Evolutionary conservation across 164 flowering plant genomes (phyloP).

Genomic region (Nymphaea colorata): DNA sequence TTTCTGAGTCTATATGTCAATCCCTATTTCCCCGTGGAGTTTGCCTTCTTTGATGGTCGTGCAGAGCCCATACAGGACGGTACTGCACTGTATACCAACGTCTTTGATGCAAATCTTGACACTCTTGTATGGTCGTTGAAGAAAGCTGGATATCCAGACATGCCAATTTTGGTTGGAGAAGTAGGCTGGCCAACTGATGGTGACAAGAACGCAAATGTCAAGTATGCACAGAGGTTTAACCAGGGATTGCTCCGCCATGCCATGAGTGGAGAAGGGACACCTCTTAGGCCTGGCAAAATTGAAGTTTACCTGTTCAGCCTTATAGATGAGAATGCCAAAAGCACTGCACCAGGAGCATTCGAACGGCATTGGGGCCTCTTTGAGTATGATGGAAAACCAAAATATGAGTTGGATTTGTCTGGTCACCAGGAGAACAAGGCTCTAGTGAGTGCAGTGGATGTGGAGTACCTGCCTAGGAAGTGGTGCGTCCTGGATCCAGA

Average conservation of each 20-base stretch:
- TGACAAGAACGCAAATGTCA: conserved; percentile 42
- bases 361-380: conserved; percentile 97
- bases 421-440: conserved; percentile 24
- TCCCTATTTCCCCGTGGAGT: conserved; percentile 65
- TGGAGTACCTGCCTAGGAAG: conserved; percentile 32
- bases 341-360: conserved; percentile 69
- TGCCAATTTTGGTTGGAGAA: conserved; percentile 70
- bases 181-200: conserved; percentile 99
- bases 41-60: conserved; percentile 73
- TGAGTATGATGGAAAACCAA: conserved; percentile 81
- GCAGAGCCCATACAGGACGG: conserved; percentile 44
- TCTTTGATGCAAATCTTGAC: conserved; percentile 85
- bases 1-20: conserved; percentile 76
- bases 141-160: conserved; percentile 58
- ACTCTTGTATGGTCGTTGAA: conserved; percentile 50
- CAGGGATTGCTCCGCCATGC: conserved; percentile 60
- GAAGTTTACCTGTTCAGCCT: conserved; percentile 71
- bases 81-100: conserved; percentile 44
- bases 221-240: conserved; percentile 58
- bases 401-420: conserved; percentile 57
- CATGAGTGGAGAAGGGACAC: conserved; percentile 57
- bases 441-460: conserved; percentile 41
- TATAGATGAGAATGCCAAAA: conserved; percentile 63
- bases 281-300: conserved; percentile 38
- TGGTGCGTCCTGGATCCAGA: conserved; percentile 56